Percentiles rank a stretch among this genome's conserved stretches.
Conservation (phyloP, 139 green algal species). For the Chlorella sp. region DNA sequence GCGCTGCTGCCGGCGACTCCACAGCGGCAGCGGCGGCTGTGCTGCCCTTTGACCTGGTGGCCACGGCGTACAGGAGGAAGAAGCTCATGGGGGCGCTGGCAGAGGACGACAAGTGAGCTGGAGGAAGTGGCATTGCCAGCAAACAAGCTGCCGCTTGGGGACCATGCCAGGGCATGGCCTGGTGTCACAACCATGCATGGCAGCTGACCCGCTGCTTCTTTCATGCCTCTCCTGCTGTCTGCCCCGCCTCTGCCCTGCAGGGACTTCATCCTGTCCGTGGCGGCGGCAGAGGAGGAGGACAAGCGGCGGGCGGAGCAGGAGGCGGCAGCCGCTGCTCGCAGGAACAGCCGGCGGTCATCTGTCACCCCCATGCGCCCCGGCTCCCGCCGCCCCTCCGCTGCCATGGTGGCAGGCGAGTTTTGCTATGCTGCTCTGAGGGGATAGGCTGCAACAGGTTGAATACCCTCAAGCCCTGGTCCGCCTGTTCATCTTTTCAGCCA, state of each 20-base stretch:
- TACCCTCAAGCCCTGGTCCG: too few relatives aligned
- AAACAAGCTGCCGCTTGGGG: too few relatives aligned
- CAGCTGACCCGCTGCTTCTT: background rate
- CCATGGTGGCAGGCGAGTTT: too few relatives aligned
- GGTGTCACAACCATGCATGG: too few relatives aligned
- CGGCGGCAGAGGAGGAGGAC: slow-evolving; percentile 32
- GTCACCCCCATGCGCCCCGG: too few relatives aligned
- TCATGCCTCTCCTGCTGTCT: background rate
- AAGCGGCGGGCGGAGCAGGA: slow-evolving; percentile 9
- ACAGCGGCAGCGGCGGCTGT: background rate
- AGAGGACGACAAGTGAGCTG: slow-evolving; percentile 62
- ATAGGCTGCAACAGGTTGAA: too few relatives aligned
- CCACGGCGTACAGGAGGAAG: slow-evolving; percentile 67
- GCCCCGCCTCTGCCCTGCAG: background rate
- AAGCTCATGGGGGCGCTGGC: slow-evolving; percentile 80
- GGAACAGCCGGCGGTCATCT: background rate
- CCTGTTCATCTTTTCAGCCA: too few relatives aligned
- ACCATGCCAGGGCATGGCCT: too few relatives aligned
- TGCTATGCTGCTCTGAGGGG: background rate
- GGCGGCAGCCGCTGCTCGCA: background rate
- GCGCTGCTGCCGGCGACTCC: too few relatives aligned
- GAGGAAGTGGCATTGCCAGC: too few relatives aligned
- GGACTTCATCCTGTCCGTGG: slow-evolving; percentile 37
- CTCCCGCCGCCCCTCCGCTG: too few relatives aligned
- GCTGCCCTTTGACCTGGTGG: slow-evolving; percentile 39